Conservation (phyloP, 2,329 filamentous ascomycete species). For the Ustilaginoidea virens region DNA sequence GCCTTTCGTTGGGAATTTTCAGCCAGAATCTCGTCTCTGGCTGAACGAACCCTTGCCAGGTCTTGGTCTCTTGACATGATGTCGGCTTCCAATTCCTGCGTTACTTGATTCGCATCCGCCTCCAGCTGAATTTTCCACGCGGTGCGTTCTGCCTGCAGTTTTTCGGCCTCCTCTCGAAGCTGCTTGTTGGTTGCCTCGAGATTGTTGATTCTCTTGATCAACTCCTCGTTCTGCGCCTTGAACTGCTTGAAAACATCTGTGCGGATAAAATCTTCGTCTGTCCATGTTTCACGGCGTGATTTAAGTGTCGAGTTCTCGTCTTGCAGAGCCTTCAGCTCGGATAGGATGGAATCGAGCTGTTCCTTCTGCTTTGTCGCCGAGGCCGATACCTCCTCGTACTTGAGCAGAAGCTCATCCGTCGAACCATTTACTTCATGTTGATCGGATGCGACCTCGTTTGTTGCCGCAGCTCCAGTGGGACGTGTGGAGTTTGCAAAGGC, state of each 20-base stretch:
- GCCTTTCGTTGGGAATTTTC: slow-evolving; percentile 69
- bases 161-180: slow-evolving; percentile 71
- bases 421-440: slow-evolving; percentile 36
- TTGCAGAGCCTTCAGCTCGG: slow-evolving; percentile 58
- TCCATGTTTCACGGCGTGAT: slow-evolving; percentile 51
- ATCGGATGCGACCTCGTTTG: slow-evolving; percentile 31
- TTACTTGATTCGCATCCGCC: slow-evolving; percentile 56
- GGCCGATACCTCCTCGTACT: slow-evolving; percentile 64
- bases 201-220: slow-evolving; percentile 83
- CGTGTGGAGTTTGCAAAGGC: slow-evolving; percentile 55
- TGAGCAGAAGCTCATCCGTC: slow-evolving; percentile 53
- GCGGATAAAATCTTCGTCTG: slow-evolving; percentile 85
- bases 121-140: slow-evolving; percentile 70
- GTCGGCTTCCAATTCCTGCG: slow-evolving; percentile 68
- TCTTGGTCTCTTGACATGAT: slow-evolving; percentile 71
- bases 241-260: slow-evolving; percentile 90
- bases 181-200: slow-evolving; percentile 79
- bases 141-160: slow-evolving; percentile 70
- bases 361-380: slow-evolving; percentile 72
- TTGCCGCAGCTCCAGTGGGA: slow-evolving; percentile 16
- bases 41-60: slow-evolving; percentile 68
- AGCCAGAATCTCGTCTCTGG: slow-evolving; percentile 71
- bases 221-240: slow-evolving; percentile 79
- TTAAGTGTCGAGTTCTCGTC: slow-evolving; percentile 68
- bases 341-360: slow-evolving; percentile 65